A percentile compares a stretch with the other conserved stretches of the same genome.
These are phyloP conservation scores for Cucurbita argyrosperma DNA, from an alignment of 306 rosid genomes.

Conservation along the genomic window DNA sequence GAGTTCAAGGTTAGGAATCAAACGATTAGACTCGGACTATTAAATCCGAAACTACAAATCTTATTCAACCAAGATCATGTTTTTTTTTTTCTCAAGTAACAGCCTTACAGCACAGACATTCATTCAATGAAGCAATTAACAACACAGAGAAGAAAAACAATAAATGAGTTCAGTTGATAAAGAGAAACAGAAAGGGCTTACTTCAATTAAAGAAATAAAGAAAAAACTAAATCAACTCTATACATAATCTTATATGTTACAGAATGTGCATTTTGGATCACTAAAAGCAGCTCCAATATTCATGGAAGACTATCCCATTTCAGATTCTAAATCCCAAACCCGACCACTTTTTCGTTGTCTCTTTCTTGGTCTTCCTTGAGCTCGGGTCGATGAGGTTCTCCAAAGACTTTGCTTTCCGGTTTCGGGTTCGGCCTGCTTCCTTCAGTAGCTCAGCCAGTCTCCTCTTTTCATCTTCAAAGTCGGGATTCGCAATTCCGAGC, in stretches of 20 bases:
- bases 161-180: conserved; percentile 19
- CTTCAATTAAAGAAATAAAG: conserved; percentile 27
- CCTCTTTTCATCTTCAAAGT: conserved; percentile 89
- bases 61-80: conserved; percentile 57
- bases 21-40: too few relatives aligned
- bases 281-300: conserved; percentile 8
- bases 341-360: conserved; percentile 79
- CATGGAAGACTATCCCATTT: conserved; percentile 9
- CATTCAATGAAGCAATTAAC: conserved; percentile 42
- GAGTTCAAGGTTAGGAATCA: too few relatives aligned
- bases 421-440: conserved; percentile 92
- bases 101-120: conserved; percentile 45
- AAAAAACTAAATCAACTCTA: conserved; percentile 34
- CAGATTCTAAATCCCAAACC: conserved; percentile 86
- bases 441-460: conserved; percentile 80
- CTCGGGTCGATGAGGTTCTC: conserved; percentile 87
- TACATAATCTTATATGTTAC: conserved; percentile 91
- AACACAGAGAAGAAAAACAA: conserved; percentile 16
- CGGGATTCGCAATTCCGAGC: conserved; percentile 93
- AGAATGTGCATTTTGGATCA: conserved; percentile 35
- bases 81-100: conserved; percentile 30
- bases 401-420: conserved; percentile 82
- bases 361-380: conserved; percentile 91
- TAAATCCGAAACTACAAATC: not conserved
- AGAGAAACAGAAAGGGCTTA: conserved; percentile 36